Evolutionary conservation across 257 asterid species (phyloP).

Genomic region (Thymus mandschuricus): DNA sequence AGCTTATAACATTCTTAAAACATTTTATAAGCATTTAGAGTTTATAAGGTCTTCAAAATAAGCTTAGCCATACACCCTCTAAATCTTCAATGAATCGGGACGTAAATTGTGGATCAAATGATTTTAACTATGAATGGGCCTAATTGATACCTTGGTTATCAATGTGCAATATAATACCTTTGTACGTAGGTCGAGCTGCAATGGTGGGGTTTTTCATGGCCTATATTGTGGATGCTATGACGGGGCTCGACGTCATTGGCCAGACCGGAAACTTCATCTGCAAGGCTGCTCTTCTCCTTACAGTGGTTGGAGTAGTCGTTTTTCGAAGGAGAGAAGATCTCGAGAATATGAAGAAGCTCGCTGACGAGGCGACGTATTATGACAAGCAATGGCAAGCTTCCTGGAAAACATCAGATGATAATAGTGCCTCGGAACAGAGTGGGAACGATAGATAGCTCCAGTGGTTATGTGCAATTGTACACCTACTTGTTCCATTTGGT

Average conservation of each 20-base stretch:
- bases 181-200: constrained; percentile 63
- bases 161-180: not conserved
- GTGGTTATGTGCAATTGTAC: no score
- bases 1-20: no score
- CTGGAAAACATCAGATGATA: constrained; percentile 40
- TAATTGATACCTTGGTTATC: not conserved
- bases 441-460: not conserved
- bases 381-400: constrained; percentile 75
- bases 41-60: no score
- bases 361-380: constrained; percentile 68
- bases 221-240: constrained; percentile 58
- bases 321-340: constrained; percentile 51
- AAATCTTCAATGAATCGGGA: no score
- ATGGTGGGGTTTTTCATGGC: constrained; percentile 78
- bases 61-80: no score
- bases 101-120: not conserved
- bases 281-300: constrained; percentile 50
- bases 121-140: no score
- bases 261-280: constrained; percentile 66
- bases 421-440: not conserved
- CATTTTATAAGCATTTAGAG: no score
- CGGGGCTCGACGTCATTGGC: constrained; percentile 66
- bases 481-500: no score
- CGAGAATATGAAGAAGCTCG: constrained; percentile 45
- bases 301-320: constrained; percentile 50